Conservation (phyloP, 2,329 filamentous ascomycete genomes). For the Trichoderma polysporum region DNA sequence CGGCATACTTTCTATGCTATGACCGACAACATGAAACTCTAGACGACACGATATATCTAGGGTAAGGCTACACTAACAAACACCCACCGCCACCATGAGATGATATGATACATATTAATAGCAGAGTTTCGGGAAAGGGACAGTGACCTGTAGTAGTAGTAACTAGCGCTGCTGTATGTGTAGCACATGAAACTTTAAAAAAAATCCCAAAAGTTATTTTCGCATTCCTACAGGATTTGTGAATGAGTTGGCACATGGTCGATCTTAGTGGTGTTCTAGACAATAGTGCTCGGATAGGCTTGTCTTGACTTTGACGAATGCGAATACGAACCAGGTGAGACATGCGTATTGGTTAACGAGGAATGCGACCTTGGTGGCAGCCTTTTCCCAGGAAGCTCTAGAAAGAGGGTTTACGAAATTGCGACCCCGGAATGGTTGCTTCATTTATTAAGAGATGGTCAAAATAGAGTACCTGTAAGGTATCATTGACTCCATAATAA, state of each 20-base stretch:
- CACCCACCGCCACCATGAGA: neutral
- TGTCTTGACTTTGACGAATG: neutral
- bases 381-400: neutral
- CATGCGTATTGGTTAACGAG: neutral
- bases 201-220: neutral
- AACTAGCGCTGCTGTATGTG: neutral
- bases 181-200: neutral
- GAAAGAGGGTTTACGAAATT: neutral
- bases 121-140: slow-evolving; percentile 10
- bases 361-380: neutral
- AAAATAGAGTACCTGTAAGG: neutral
- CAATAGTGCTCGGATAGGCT: neutral
- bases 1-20: neutral
- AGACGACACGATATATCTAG: neutral
- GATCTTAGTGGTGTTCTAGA: neutral
- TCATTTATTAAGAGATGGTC: neutral
- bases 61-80: neutral
- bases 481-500: neutral
- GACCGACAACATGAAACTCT: neutral
- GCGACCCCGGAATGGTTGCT: neutral
- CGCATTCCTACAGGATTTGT: slow-evolving; percentile 7
- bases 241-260: neutral
- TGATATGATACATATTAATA: neutral
- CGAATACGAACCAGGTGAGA: slow-evolving; percentile 16
- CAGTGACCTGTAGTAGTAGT: neutral